Conservation (phyloP, 2,329 filamentous ascomycete genomes). For the Colletotrichum viniferum region DNA sequence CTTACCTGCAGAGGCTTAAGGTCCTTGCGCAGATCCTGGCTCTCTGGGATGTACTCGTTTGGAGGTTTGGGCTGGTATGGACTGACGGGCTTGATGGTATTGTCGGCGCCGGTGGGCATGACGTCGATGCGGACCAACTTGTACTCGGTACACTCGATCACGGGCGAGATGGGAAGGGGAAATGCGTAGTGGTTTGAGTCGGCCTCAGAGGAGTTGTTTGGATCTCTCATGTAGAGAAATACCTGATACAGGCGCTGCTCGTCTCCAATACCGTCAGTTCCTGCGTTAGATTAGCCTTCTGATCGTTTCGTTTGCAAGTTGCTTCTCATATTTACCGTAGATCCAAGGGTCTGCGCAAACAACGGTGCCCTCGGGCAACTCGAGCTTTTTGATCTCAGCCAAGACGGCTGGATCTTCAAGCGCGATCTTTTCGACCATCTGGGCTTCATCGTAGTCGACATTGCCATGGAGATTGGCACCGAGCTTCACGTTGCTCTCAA, state of each 20-base stretch:
- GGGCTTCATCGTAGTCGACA: constrained; percentile 64
- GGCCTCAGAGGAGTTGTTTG: constrained; percentile 59
- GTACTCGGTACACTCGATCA: constrained; percentile 65
- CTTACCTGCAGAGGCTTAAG: constrained; percentile 65
- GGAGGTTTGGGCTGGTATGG: constrained; percentile 60
- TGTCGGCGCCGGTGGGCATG: constrained; percentile 69
- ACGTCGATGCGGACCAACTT: constrained; percentile 73
- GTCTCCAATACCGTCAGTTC: constrained; percentile 14
- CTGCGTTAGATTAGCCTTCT: not conserved
- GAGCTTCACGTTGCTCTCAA: constrained; percentile 63
- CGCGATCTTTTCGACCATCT: constrained; percentile 59
- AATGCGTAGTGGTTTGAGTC: constrained; percentile 74
- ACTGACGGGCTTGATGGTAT: constrained; percentile 56
- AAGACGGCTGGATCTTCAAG: constrained; percentile 61
- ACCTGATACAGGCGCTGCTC: constrained; percentile 14
- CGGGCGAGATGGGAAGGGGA: constrained; percentile 70
- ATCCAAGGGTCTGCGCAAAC: constrained; percentile 54
- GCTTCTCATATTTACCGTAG: not conserved
- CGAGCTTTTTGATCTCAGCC: constrained; percentile 64
- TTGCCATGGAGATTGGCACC: constrained; percentile 63
- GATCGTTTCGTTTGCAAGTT: not conserved
- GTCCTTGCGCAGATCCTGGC: constrained; percentile 60
- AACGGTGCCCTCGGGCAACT: constrained; percentile 63
- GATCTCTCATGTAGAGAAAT: constrained; percentile 54
- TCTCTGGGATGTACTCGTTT: constrained; percentile 70